Conservation (phyloP, 2,329 filamentous ascomycete genomes). For the Talaromyces islandicus region DNA sequence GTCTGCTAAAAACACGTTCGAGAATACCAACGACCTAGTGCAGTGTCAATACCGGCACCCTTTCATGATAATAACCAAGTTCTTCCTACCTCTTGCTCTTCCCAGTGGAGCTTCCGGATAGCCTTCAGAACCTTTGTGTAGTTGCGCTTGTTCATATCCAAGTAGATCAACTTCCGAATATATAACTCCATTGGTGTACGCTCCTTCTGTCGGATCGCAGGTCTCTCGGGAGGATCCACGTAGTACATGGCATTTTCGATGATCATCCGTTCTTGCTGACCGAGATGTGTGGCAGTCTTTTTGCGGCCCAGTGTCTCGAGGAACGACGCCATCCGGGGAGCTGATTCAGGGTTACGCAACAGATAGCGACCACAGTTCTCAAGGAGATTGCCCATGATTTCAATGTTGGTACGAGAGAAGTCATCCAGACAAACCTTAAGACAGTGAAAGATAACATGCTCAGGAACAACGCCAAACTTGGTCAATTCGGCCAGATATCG, state of each 20-base stretch:
- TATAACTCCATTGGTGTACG: constrained; percentile 89
- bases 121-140: constrained; percentile 92
- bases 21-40: constrained; percentile 64
- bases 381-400: constrained; percentile 91
- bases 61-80: neutral
- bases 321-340: constrained; percentile 88
- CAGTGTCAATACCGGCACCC: constrained; percentile 2
- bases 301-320: constrained; percentile 92
- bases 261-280: constrained; percentile 93
- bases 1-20: constrained; percentile 90
- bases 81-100: constrained; percentile 67
- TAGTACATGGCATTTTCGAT: constrained; percentile 98
- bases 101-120: constrained; percentile 93
- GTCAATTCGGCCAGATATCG: constrained; percentile 97
- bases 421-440: constrained; percentile 96
- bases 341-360: constrained; percentile 84
- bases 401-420: constrained; percentile 98
- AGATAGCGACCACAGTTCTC: constrained; percentile 96
- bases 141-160: constrained; percentile 89
- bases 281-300: constrained; percentile 90
- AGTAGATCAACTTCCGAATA: constrained; percentile 84
- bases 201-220: constrained; percentile 94
- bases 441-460: constrained; percentile 98
- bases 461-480: constrained; percentile 95
- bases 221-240: constrained; percentile 87